Evolutionary conservation across 73 alveolate species (phyloP).

Genomic region (Paramecium primaurelia): DNA sequence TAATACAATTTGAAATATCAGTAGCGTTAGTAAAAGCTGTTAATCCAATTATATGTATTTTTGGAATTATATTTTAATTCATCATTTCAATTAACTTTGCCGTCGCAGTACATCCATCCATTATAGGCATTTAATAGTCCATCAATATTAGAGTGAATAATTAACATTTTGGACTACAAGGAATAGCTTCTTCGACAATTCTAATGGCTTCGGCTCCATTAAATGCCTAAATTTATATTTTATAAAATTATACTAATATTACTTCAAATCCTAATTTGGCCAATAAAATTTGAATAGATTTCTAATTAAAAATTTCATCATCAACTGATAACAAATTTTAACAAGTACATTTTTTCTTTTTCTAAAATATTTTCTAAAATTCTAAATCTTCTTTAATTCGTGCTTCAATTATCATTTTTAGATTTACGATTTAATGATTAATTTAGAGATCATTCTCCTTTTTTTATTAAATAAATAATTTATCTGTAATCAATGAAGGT

Average conservation of each 20-base stretch:
- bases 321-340: not conserved
- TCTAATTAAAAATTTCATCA: conserved; percentile 7
- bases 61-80: not conserved
- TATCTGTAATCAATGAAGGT: not conserved
- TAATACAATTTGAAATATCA: not conserved
- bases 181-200: not conserved
- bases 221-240: not conserved
- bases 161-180: not conserved
- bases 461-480: not conserved
- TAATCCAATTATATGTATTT: not conserved
- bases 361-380: not conserved
- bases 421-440: not conserved
- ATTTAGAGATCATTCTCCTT: not conserved
- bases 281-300: not conserved
- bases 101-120: conserved; percentile 28
- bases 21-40: not conserved
- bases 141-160: not conserved
- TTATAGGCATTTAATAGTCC: conserved; percentile 26
- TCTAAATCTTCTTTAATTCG: not conserved
- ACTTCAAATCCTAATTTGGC: not conserved
- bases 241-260: not conserved
- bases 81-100: not conserved
- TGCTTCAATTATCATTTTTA: not conserved
- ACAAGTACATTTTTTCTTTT: not conserved
- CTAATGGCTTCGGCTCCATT: not conserved